Conservation (phyloP, 306 rosid genomes). For the Prunus armeniaca region DNA sequence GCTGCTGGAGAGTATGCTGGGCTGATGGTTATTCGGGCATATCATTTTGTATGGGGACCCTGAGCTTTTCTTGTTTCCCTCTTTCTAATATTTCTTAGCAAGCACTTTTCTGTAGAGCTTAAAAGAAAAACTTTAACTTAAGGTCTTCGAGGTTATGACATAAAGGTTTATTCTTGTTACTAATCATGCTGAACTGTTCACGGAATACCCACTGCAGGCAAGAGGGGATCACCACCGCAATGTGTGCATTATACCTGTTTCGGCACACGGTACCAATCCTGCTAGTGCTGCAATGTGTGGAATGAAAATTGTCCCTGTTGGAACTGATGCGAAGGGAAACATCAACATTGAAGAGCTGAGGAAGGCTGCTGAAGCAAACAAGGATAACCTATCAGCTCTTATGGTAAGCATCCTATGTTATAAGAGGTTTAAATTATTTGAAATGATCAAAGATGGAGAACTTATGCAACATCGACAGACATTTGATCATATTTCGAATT, state of each 20-base stretch:
- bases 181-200: constrained; percentile 6
- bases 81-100: constrained; percentile 5
- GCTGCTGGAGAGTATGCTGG: constrained; percentile 99
- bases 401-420: constrained; percentile 53
- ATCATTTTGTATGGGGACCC: constrained; percentile 65
- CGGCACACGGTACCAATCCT: constrained; percentile 99
- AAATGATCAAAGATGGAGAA: constrained; percentile 6
- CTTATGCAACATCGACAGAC: background rate
- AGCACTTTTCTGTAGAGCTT: background rate
- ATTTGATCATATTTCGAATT: constrained; percentile 37
- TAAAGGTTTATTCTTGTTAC: background rate
- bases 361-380: constrained; percentile 90
- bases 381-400: constrained; percentile 79
- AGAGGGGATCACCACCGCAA: constrained; percentile 93
- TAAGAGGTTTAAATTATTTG: constrained; percentile 1
- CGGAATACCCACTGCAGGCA: constrained; percentile 55
- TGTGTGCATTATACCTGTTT: constrained; percentile 95
- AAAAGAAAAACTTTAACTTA: background rate
- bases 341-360: constrained; percentile 84
- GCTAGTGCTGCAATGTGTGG: constrained; percentile 99
- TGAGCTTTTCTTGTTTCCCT: constrained; percentile 4
- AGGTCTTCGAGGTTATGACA: background rate
- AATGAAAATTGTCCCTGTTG: constrained; percentile 93
- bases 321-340: constrained; percentile 99
- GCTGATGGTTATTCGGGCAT: constrained; percentile 98